Conservation (phyloP, 208 protist genomes). For the Acanthamoeba healyi region DNA sequence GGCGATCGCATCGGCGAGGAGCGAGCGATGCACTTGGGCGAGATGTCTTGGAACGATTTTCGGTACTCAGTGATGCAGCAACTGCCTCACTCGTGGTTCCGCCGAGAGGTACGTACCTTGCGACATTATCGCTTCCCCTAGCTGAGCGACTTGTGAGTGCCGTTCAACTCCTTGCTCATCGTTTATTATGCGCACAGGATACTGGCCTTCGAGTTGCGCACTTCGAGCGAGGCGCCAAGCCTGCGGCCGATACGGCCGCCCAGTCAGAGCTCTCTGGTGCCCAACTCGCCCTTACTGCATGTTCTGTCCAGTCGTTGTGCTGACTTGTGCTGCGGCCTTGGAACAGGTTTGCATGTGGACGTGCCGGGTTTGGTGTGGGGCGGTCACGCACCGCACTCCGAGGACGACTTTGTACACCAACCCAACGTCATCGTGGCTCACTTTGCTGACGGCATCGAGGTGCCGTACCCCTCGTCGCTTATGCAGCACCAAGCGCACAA, state of each 20-base stretch:
- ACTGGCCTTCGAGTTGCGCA: conserved; percentile 65
- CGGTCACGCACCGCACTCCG: conserved; percentile 27
- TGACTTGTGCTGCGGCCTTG: neutral
- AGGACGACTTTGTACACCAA: conserved; percentile 58
- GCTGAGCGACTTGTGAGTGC: too few species aligned
- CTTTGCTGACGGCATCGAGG: conserved; percentile 77
- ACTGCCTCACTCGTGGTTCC: conserved; percentile 78
- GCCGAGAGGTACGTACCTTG: neutral
- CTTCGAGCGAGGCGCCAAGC: conserved; percentile 71
- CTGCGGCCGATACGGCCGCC: neutral
- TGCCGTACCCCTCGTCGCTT: neutral
- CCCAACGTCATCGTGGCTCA: conserved; percentile 83
- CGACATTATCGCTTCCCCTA: neutral
- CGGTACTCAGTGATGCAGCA: conserved; percentile 60
- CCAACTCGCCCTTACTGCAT: too few species aligned
- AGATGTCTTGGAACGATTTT: conserved; percentile 80
- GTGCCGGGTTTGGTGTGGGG: conserved; percentile 45
- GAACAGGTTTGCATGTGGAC: neutral
- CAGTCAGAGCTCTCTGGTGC: neutral
- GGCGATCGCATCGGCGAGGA: conserved; percentile 63
- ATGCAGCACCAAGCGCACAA: neutral
- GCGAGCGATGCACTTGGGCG: conserved; percentile 78
- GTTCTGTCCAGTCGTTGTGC: too few species aligned
- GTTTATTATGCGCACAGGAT: conserved; percentile 16
- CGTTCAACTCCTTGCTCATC: too few species aligned